Evolutionary conservation across 306 rosid species (phyloP), one percentile per base, ranked within the genome.

Genomic region (Quercus parvula): DNA sequence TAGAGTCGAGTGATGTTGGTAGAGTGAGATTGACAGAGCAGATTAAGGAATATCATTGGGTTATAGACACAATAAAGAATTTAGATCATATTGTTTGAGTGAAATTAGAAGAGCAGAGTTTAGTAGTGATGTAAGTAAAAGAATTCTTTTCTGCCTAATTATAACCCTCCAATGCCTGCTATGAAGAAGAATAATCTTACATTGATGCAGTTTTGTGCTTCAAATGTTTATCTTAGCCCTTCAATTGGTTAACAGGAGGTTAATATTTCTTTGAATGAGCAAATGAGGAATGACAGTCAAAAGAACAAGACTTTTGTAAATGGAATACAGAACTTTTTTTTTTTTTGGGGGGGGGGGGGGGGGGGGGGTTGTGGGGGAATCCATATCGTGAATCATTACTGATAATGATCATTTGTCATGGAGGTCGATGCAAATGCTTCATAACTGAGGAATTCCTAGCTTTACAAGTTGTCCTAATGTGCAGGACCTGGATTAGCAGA

Each of bases 391-490:
- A 75, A 62, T 75, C 46, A 77, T 30, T 30, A 77, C n/a, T 70
- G 71, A 9, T 33, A 57, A 56, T 63, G 74, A 56, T 28, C 19
- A 12, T 74, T 55, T 18, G 4, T 19, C 58, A 15, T 19, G 13
- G 64, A 35, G 28, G 27, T 76, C 71, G 22, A 52, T 19, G 62
- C 66, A 46, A 71, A 54, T 67, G 52, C 56, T 27, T 19, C 8
- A 67, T 18, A 67, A 67, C 10, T 18, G 22, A 75, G 46, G 56
- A 56, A 71, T 75, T 72, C 44, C 59, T 20, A 30, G 41, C 70
- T 71, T 70, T 86, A 71, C 70, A 8, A 9, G 78, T 46, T 80
- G 52, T 24, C 51, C 56, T 20, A 56, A 8, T 77, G 74, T 71
- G 64, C 68, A 38, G 56, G 25, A 75, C 79, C 19, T 83, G 71